Base-by-base conservation (phyloP, 768 basidiomycete species). In the Boletales sp. region DNA sequence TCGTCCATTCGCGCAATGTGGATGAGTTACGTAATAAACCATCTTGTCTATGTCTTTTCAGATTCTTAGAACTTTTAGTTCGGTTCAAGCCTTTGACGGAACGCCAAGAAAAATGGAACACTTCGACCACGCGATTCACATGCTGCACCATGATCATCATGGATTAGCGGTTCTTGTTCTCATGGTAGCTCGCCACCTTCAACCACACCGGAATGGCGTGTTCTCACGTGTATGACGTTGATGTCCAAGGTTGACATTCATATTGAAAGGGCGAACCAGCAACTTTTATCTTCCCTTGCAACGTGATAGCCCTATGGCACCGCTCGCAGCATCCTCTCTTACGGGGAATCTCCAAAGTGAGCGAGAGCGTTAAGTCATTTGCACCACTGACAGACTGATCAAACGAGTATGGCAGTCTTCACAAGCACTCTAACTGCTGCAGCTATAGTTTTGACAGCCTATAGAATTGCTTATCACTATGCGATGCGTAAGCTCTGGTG, bases 281-380 rank as follows among this genome's bases (percentile, higher is more conserved):
- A 28, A 28, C 25, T 28, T 19, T 17, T 4, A 3, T 35, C 31
- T 25, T 19, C 12, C 30, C 21, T 28, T 25, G 34, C 11, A 38
- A 12, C 14, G 10, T 21, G 21, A 25, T n/a, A 19, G 8, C 32
- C 19, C 11, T 36, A 43, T 51, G 36, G 9, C 25, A 8, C 30
- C 49, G 25, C 21, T 34, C 10, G n/a, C 38, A 18, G 11, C 48
- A 19, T n/a, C 41, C 18, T 46, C 50, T 49, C 39, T 53, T 4
- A n/a, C 13, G 28, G 40, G 28, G 34, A 25, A 21, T 35, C 46
- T 61, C 42, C 50, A 49, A 41, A 53, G 60, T 56, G 38, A 61
- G 56, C 13, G 21, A 28, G 17, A 7, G 15, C 33, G 10, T 31
- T 28, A 37, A 21, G 44, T 28, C 17, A 10, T 28, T 13, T 17